Percentiles rank a stretch among this genome's conserved stretches.
Conservation (phyloP, 768 basidiomycete species). For the Kwoniella dejecticola region DNA sequence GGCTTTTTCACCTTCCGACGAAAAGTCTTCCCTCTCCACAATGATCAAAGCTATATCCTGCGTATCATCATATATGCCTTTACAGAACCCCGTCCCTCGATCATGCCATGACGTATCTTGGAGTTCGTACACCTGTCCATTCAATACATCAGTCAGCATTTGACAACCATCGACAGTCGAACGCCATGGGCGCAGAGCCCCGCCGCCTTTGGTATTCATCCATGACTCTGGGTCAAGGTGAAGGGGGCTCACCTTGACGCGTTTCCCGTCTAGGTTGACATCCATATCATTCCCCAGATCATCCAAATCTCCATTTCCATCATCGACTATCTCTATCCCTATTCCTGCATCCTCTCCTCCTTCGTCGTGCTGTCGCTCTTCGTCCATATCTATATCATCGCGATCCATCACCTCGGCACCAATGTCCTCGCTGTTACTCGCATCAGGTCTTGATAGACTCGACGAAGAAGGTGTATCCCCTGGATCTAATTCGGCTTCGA, state of each 20-base stretch:
- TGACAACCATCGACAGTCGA: no score
- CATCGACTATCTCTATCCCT: constrained; percentile 11
- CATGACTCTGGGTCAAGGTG: not conserved
- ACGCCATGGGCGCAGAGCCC: no score
- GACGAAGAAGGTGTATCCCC: not conserved
- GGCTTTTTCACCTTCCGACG: constrained; percentile 29
- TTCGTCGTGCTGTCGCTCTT: constrained; percentile 17
- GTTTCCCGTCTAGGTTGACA: constrained; percentile 35
- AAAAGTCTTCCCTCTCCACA: constrained; percentile 50
- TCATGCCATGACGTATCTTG: constrained; percentile 89
- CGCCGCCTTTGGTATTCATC: no score
- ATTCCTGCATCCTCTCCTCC: constrained; percentile 1
- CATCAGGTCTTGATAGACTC: not conserved
- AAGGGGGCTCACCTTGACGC: constrained; percentile 42
- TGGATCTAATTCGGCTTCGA: not conserved
- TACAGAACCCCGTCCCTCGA: constrained; percentile 95
- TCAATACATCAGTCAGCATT: no score
- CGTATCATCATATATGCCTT: constrained; percentile 67
- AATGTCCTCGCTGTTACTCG: not conserved
- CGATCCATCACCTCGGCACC: not conserved
- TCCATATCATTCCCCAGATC: constrained; percentile 5
- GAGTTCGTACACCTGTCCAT: constrained; percentile 83
- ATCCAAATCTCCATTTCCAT: constrained; percentile 17
- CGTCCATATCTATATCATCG: constrained; percentile 24
- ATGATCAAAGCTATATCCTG: constrained; percentile 54